Conservation (phyloP, 345 rosid genomes). For the Moricandia arvensis region DNA sequence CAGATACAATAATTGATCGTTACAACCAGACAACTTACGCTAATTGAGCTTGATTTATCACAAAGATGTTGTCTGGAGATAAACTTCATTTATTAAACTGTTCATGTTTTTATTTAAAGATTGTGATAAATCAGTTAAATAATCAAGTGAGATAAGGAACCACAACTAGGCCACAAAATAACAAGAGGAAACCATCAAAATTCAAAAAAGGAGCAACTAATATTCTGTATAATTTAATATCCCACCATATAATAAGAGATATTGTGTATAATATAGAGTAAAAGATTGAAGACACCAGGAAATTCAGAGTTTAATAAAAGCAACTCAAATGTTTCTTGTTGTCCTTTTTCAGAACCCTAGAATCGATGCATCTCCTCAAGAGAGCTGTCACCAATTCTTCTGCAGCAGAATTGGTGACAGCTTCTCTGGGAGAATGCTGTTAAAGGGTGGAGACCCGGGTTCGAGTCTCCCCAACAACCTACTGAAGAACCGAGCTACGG, state of each 20-base stretch:
- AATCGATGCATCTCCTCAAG: no score
- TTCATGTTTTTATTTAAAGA: not conserved
- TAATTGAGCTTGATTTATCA: slow-evolving; percentile 12
- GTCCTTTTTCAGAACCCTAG: slow-evolving; percentile 66
- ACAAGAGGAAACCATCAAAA: slow-evolving; percentile 76
- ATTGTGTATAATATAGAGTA: slow-evolving; percentile 28
- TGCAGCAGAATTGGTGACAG: no score
- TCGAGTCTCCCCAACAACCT: no score
- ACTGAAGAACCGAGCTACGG: no score
- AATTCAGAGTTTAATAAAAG: slow-evolving; percentile 42
- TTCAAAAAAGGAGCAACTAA: slow-evolving; percentile 45
- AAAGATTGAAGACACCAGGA: slow-evolving; percentile 34
- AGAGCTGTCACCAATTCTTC: no score
- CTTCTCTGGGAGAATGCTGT: no score
- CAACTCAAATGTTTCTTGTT: slow-evolving; percentile 57
- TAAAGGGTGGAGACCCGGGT: no score
- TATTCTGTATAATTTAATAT: slow-evolving; percentile 30
- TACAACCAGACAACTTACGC: slow-evolving; percentile 27
- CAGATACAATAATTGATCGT: slow-evolving; percentile 14
- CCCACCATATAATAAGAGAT: slow-evolving; percentile 20
- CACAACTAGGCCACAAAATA: slow-evolving; percentile 57
- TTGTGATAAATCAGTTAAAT: slow-evolving; percentile 25
- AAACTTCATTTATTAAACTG: not conserved
- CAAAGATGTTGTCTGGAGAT: not conserved
- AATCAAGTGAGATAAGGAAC: slow-evolving; percentile 48